These are phyloP conservation scores for Erodium texanum DNA, from an alignment of 441 rosid species.

Conservation along the genomic window DNA sequence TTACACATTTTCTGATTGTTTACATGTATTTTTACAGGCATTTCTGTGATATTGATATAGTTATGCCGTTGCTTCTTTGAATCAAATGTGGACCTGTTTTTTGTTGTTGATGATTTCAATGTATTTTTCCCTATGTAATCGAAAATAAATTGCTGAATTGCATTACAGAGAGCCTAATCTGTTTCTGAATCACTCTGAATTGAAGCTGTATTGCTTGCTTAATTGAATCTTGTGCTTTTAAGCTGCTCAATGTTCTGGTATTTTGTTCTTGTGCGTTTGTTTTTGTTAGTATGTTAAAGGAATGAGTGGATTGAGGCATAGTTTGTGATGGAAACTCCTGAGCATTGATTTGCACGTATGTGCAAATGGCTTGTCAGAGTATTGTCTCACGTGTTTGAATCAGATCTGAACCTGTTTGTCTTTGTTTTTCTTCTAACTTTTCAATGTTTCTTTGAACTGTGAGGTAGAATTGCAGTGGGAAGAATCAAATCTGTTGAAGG, in stretches of 20 bases:
- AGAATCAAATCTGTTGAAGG: too few relatives aligned
- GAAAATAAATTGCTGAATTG: neutral
- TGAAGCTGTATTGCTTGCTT: neutral
- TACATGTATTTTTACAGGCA: neutral
- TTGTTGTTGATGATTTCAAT: neutral
- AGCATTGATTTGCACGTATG: neutral
- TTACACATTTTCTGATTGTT: neutral
- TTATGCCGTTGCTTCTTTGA: neutral
- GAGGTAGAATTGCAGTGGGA: neutral
- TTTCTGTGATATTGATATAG: neutral
- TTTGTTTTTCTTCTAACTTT: too few relatives aligned
- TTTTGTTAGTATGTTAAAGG: neutral
- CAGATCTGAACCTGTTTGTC: neutral
- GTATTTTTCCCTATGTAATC: neutral
- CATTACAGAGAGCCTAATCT: neutral
- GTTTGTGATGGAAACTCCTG: neutral
- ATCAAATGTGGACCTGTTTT: neutral
- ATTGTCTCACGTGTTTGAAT: neutral
- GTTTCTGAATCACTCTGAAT: neutral
- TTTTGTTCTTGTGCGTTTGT: neutral
- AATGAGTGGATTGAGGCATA: neutral
- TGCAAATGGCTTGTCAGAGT: neutral
- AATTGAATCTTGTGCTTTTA: too few relatives aligned
- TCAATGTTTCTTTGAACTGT: neutral
- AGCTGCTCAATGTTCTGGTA: neutral